A percentile compares a stretch with the other conserved stretches of the same genome.
phyloP scores from a whole-genome alignment of 768 basidiomycete genomes.

The Brasilioporus rufonigricans region DNA sequence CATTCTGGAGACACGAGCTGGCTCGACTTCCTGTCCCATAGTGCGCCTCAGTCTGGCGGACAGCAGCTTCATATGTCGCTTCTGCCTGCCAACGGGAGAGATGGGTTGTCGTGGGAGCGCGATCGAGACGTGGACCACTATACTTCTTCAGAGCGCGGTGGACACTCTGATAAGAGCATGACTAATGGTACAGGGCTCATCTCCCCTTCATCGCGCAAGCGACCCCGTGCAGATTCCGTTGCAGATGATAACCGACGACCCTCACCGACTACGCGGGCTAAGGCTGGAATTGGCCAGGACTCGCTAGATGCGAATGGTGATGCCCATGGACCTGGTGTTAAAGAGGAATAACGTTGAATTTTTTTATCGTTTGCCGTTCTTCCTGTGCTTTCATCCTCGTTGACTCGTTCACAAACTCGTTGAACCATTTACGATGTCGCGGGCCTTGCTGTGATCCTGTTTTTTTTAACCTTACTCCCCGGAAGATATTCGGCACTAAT shows the following conservation, averaged over 20 bases:
- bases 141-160: constrained; percentile 27
- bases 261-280: constrained; percentile 19
- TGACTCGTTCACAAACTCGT: too few relatives aligned
- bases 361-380: too few relatives aligned
- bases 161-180: constrained; percentile 18
- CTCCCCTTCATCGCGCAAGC: constrained; percentile 29
- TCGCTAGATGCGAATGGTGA: constrained; percentile 15
- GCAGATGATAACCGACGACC: constrained; percentile 18
- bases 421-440: not conserved
- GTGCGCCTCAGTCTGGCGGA: constrained; percentile 21
- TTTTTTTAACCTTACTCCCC: not conserved
- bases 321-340: constrained; percentile 19
- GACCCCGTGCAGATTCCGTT: constrained; percentile 24
- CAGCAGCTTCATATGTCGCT: constrained; percentile 32
- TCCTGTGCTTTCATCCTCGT: not conserved
- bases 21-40: constrained; percentile 34
- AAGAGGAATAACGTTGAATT: constrained; percentile 28
- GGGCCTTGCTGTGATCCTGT: not conserved
- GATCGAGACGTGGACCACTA: constrained; percentile 31
- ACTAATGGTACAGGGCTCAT: constrained; percentile 17
- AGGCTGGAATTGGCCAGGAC: constrained; percentile 16
- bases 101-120: constrained; percentile 31
- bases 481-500: constrained; percentile 9
- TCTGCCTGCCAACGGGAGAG: constrained; percentile 24
- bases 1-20: constrained; percentile 32